Evolutionary conservation across 208 protist species (phyloP), one percentile per base, ranked within the genome.

Genomic region (Chromosphaera perkinsii): DNA sequence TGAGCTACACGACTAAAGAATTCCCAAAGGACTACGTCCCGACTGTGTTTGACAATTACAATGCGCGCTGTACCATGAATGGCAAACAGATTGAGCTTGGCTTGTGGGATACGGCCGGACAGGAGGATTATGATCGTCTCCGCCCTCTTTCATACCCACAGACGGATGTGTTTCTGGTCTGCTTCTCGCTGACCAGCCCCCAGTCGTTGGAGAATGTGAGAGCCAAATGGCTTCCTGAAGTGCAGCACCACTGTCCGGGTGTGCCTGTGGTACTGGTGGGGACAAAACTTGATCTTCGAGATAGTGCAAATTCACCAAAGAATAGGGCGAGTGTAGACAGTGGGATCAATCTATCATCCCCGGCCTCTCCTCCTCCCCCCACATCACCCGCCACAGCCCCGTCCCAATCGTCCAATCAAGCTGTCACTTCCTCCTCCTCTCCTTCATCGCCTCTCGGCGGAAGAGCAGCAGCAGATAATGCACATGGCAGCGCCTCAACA

Each of bases 91-190:
- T 86, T 20, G 79, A 78, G 54, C 60, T 86, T 14, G 82, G 79
- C 7, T 42, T 85, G 17, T 85, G 80, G 80, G 80, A 85, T 67
- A 85, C 80, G 17, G 80, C 82, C 39, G 79, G 79, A 35, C 89
- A 93, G 76, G 90, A 95, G 69, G 91, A 96, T 64, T 96, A 94
- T 71, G 91, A 95, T 67, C 73, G 88, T 40, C 81, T 95, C 20
- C 70, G 92, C 22, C 87, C 90, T 39, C 76, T 95, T 3, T 86
- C 79, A n/a, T 95, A 94, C 76, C 83, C 85, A 31, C 75, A 86
- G 39, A 87, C 85, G 3, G 79, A 86, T 62, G 80, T 88, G 10
- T 88, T 89, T 59, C 52, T 93, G 1, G 59, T 90, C 37, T 92
- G 88, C 77, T 93, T 91, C 71, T 87, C 81, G 10, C 62, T 91